Conservation (phyloP, 495 filamentous ascomycete genomes). For the Podospora australis region DNA sequence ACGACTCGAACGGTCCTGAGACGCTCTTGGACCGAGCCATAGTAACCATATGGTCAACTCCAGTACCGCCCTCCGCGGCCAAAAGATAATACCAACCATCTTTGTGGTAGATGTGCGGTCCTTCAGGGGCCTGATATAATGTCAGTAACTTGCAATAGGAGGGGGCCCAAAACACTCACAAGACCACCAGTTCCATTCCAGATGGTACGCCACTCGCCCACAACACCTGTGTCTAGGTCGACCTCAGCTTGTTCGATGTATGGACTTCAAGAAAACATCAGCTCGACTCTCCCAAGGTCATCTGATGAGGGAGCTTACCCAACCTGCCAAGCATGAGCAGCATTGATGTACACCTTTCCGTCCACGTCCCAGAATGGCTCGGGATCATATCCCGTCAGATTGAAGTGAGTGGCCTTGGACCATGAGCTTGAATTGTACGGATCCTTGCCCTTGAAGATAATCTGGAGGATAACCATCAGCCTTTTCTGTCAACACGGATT, state of each 20-base stretch:
- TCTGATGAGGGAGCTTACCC: conserved; percentile 16
- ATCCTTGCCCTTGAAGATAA: conserved; percentile 35
- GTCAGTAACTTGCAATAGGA: no score
- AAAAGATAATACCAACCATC: conserved; percentile 61
- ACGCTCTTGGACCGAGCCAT: conserved; percentile 45
- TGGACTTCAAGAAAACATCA: conserved; percentile 20
- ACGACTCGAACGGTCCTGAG: conserved; percentile 50
- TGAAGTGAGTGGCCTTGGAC: conserved; percentile 36
- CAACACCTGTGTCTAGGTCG: conserved; percentile 31
- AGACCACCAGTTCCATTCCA: conserved; percentile 41
- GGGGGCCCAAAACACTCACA: no score
- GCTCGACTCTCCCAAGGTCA: neutral
- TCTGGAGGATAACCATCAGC: conserved; percentile 17
- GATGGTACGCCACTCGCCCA: conserved; percentile 31
- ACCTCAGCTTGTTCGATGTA: conserved; percentile 33
- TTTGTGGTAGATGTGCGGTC: conserved; percentile 57
- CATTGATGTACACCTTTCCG: conserved; percentile 42
- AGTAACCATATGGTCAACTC: conserved; percentile 46
- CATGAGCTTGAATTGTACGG: conserved; percentile 29
- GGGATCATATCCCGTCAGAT: conserved; percentile 37
- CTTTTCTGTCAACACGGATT: neutral
- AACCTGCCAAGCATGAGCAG: conserved; percentile 37
- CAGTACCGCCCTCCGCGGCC: conserved; percentile 59
- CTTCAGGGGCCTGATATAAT: no score
- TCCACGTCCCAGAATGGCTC: conserved; percentile 47